Conservation (phyloP, 371 early-diverging fungal species). For the Pancytospora epiphaga region DNA sequence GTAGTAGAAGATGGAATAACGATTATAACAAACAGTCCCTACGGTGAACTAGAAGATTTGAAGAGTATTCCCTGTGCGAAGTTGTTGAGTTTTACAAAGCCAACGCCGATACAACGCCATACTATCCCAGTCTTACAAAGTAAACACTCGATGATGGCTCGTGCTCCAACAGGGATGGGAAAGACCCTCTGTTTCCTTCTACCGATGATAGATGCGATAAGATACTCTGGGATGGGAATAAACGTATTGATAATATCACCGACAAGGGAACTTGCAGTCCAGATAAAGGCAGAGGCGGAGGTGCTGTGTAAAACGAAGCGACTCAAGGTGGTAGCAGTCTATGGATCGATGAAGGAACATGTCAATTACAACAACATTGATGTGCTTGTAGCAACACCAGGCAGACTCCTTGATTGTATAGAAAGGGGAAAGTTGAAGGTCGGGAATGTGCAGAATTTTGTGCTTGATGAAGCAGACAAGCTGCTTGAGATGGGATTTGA, state of each 20-base stretch:
- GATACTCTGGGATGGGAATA: conserved; percentile 2
- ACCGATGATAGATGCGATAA: conserved; percentile 60
- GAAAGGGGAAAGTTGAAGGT: conserved; percentile 73
- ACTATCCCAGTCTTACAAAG: conserved; percentile 82
- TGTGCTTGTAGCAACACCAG: conserved; percentile 89
- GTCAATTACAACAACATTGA: conserved; percentile 64
- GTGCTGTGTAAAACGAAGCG: not conserved
- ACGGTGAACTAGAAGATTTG: not conserved
- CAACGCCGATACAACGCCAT: conserved; percentile 85
- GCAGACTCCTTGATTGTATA: conserved; percentile 78
- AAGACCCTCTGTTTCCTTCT: conserved; percentile 68
- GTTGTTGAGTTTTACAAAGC: conserved; percentile 62
- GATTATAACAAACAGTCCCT: conserved; percentile 17
- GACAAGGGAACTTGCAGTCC: conserved; percentile 88
- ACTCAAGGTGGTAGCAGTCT: conserved; percentile 24
- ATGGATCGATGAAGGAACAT: conserved; percentile 68
- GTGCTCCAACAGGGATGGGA: conserved; percentile 96
- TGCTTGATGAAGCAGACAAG: conserved; percentile 96
- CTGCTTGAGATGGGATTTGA: conserved; percentile 95
- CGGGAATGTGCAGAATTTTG: conserved; percentile 76
- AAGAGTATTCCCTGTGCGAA: not conserved
- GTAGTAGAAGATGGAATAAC: not conserved
- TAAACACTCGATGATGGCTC: conserved; percentile 88
- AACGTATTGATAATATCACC: conserved; percentile 34
- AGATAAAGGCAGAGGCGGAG: conserved; percentile 74